Conservation (phyloP, 2,329 filamentous ascomycete species). For the Hymenoscyphus albidus region DNA sequence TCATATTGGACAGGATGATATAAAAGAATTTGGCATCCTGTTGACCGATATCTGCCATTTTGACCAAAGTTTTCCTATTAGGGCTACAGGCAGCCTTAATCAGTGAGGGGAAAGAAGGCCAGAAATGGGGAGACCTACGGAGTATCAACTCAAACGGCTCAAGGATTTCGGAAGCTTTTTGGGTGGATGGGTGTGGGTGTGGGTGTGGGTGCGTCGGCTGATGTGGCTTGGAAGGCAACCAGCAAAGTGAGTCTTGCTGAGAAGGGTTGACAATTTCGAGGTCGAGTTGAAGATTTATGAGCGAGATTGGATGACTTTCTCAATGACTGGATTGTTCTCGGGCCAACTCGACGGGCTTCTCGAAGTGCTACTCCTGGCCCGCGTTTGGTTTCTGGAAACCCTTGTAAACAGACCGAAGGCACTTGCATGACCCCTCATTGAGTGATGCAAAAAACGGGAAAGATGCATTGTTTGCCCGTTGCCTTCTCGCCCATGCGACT, state of each 20-base stretch:
- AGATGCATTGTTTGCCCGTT: not conserved
- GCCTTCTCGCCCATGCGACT: not conserved
- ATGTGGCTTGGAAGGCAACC: no score
- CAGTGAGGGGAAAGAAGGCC: not conserved
- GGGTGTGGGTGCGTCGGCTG: no score
- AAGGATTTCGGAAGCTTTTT: not conserved
- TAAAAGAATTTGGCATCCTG: constrained; percentile 3
- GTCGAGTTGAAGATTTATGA: no score
- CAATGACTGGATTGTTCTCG: no score
- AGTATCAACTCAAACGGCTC: not conserved
- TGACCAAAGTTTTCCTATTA: not conserved
- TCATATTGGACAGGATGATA: not conserved
- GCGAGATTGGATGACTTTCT: no score
- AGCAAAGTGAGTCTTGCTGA: no score
- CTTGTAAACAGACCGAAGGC: not conserved
- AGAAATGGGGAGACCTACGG: not conserved
- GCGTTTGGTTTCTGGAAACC: not conserved
- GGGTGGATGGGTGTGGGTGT: no score
- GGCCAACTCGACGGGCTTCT: no score
- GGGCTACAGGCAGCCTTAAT: not conserved
- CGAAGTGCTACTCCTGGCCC: no score
- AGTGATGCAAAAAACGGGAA: not conserved
- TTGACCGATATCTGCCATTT: not conserved
- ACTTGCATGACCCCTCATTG: not conserved
- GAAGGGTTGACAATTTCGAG: no score